Evolutionary conservation across 2,329 filamentous ascomycete genomes (phyloP).

Genomic region (Colletotrichum trifolii): DNA sequence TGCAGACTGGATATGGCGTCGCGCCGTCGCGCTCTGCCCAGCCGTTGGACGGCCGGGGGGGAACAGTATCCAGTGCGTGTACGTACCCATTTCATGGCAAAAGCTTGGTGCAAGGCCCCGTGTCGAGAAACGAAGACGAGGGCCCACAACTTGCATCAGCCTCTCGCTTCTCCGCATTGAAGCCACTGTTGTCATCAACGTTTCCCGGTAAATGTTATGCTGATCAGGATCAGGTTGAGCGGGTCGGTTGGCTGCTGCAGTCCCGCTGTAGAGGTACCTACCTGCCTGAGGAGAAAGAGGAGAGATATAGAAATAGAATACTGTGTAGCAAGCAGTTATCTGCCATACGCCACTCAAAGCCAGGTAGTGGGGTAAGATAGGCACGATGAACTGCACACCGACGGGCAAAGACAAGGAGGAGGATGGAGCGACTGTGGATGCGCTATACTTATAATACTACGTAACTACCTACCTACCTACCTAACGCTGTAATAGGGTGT

Average conservation of each 20-base stretch:
- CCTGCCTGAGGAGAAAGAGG: background rate
- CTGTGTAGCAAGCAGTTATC: too few species aligned
- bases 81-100: slow-evolving; percentile 32
- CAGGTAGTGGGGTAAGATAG: background rate
- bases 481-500: too few species aligned
- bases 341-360: background rate
- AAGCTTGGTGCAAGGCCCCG: slow-evolving; percentile 32
- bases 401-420: background rate
- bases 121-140: slow-evolving; percentile 6
- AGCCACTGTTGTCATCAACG: slow-evolving; percentile 5
- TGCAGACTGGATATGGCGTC: background rate
- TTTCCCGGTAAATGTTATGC: slow-evolving; percentile 7
- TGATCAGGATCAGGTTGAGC: background rate
- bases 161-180: too few species aligned
- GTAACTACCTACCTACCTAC: too few species aligned
- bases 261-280: background rate
- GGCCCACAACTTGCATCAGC: background rate
- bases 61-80: background rate
- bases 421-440: slow-evolving; percentile 10
- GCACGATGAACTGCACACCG: background rate
- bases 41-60: background rate
- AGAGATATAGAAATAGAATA: slow-evolving; percentile 9
- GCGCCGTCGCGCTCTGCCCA: background rate
- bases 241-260: background rate
- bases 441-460: background rate